Conservation (phyloP, 2,329 filamentous ascomycete species). For the Triangularia setosa region DNA sequence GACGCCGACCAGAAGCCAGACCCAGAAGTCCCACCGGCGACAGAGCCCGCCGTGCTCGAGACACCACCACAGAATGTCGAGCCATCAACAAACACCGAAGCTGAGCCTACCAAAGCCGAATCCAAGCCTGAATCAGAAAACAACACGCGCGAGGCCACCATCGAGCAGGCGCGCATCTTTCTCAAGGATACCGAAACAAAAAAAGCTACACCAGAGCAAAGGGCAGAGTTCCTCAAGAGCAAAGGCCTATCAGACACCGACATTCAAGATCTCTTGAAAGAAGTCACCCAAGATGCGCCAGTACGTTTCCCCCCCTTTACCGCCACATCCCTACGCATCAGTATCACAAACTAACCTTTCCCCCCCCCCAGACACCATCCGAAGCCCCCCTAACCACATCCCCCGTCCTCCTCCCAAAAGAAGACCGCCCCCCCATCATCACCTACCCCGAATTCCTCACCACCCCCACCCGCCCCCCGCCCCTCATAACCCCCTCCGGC, state of each 20-base stretch:
- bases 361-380: not conserved
- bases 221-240: slow-evolving; percentile 69
- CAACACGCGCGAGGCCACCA: slow-evolving; percentile 18
- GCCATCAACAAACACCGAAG: not conserved
- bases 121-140: not conserved
- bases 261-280: slow-evolving; percentile 61
- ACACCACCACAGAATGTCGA: slow-evolving; percentile 21
- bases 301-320: slow-evolving; percentile 3
- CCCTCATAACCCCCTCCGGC: slow-evolving; percentile 57
- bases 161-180: slow-evolving; percentile 71
- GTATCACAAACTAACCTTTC: not conserved
- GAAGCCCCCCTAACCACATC: not conserved
- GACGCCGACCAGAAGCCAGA: slow-evolving; percentile 21
- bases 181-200: slow-evolving; percentile 70
- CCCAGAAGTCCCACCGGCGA: slow-evolving; percentile 14
- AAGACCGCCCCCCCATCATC: slow-evolving; percentile 56
- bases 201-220: slow-evolving; percentile 65
- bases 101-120: slow-evolving; percentile 1
- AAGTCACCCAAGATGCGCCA: slow-evolving; percentile 16
- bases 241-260: slow-evolving; percentile 69
- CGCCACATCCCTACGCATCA: not conserved
- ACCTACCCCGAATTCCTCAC: slow-evolving; percentile 69
- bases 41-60: not conserved
- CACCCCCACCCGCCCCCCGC: slow-evolving; percentile 51
- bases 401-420: slow-evolving; percentile 13